A percentile compares a stretch with the other conserved stretches of the same genome.
Conservation (phyloP, 805 yeast genomes). For the Vanderwaltozyma verrucispora region DNA sequence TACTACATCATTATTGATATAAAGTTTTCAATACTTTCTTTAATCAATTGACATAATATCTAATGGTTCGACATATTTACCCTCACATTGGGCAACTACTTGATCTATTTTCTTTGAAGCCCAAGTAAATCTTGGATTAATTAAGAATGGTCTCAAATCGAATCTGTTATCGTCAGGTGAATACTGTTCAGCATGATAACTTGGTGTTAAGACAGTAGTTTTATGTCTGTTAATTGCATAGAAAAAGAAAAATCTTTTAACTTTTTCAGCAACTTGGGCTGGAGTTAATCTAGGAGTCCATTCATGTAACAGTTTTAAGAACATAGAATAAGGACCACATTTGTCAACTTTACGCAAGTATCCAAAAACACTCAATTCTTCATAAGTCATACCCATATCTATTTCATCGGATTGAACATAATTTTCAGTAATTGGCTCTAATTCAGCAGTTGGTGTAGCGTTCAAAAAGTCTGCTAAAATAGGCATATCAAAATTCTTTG, state of each 20-base stretch:
- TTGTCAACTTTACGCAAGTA: conserved; percentile 81
- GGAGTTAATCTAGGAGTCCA: conserved; percentile 87
- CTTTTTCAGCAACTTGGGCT: conserved; percentile 80
- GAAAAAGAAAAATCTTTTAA: conserved; percentile 82
- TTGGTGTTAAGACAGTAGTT: conserved; percentile 94
- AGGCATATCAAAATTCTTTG: conserved; percentile 58
- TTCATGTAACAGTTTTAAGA: conserved; percentile 75
- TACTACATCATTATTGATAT: no score
- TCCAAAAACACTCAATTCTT: conserved; percentile 87
- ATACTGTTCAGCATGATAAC: conserved; percentile 95
- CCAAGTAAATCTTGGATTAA: conserved; percentile 82
- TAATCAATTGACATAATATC: conserved; percentile 27
- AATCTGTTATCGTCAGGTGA: conserved; percentile 97
- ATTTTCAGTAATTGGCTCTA: conserved; percentile 87
- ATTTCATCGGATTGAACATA: conserved; percentile 94
- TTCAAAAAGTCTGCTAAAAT: conserved; percentile 65
- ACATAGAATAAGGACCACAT: conserved; percentile 96
- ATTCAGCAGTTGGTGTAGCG: conserved; percentile 97
- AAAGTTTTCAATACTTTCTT: not conserved
- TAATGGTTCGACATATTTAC: conserved; percentile 17
- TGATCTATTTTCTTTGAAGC: conserved; percentile 83
- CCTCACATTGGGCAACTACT: conserved; percentile 50
- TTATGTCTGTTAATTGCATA: conserved; percentile 95
- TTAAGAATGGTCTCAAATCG: conserved; percentile 91
- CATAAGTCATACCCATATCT: conserved; percentile 98